Percentiles rank a stretch among this genome's conserved stretches.
Evolutionary conservation across 345 rosid species (phyloP).

Genomic region (Nephelium lappaceum): DNA sequence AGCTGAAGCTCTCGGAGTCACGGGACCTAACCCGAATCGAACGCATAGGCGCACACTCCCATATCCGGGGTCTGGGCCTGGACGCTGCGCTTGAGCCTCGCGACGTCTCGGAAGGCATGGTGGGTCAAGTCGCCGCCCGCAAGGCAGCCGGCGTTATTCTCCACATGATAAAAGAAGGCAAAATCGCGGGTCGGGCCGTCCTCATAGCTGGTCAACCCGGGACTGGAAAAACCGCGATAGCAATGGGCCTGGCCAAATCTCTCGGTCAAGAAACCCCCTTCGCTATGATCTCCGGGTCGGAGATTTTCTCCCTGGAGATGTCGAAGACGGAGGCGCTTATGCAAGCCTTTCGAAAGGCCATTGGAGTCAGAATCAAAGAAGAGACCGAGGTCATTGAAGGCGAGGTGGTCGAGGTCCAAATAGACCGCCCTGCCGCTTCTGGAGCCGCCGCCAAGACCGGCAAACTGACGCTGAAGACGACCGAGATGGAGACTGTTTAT

Average conservation of each 20-base stretch:
- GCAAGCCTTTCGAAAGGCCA: conserved; percentile 83
- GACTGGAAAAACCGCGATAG: conserved; percentile 94
- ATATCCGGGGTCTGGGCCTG: conserved; percentile 90
- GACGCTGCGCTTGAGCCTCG: conserved; percentile 90
- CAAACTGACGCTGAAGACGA: conserved; percentile 87
- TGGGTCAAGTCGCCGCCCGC: conserved; percentile 67
- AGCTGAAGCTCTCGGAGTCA: conserved; percentile 72
- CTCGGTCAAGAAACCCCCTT: conserved; percentile 94
- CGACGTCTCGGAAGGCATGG: conserved; percentile 30
- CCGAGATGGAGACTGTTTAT: conserved; percentile 93
- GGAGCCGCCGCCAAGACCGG: conserved; percentile 91
- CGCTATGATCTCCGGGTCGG: conserved; percentile 87
- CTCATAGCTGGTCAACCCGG: conserved; percentile 97
- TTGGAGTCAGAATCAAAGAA: conserved; percentile 91
- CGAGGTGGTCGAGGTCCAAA: conserved; percentile 87
- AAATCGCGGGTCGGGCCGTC: conserved; percentile 88
- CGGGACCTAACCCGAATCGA: conserved; percentile 92
- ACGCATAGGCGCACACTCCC: conserved; percentile 96
- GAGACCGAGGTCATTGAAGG: conserved; percentile 92
- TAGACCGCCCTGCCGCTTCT: conserved; percentile 77
- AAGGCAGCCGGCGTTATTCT: conserved; percentile 95
- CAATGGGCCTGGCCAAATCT: conserved; percentile 99
- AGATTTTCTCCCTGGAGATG: conserved; percentile 91
- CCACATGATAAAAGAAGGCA: conserved; percentile 88
- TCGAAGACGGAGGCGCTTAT: conserved; percentile 91